Evolutionary conservation across 164 flowering plant genomes (phyloP), one percentile per base, ranked within the genome.

Genomic region (Litsea cubeba): DNA sequence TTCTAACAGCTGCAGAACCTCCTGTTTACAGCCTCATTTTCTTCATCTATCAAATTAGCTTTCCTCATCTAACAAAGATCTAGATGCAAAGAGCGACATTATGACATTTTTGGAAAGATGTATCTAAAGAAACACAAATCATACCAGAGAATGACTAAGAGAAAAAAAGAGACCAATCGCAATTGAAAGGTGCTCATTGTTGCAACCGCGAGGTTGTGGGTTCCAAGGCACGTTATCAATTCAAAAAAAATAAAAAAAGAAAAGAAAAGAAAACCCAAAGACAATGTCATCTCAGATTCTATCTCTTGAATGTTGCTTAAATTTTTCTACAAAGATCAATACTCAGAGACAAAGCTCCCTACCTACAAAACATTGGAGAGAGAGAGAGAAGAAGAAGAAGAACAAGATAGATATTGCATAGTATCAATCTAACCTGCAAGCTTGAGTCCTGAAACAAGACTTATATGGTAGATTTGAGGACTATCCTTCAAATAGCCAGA

Each of bases 401-500:
- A 3, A 2, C 2, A 2, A 12, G 17, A 71, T 0, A 15, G 49
- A 18, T 15, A 68, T 18, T 18, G 22, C 6, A 15, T 35, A 14
- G 71, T 18, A 18, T 22, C 20, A 63, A 14, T 50, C 79, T 67
- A 50, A 92, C 98, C 98, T 85, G 86, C 79, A 80, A 92, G 94
- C 71, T 85, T 89, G 68, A 76, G 75, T 51, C 80, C 82, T 50
- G 93, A 73, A 68, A 88, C 92, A 82, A 94, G 97, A 84, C 71
- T 84, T 76, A 90, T 77, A 69, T 82, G 88, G 76, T 92, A 92
- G 62, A 72, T 73, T 70, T 84, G 54, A 74, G 91, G 87, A 78
- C 75, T 79, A 57, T 79, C 78, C 87, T 88, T 91, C 82, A 88
- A 79, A 90, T 91, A 89, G 17, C 97, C 97, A 73, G 93, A 84